Conservation (phyloP, 2,329 filamentous ascomycete species). For the Fusarium redolens region DNA sequence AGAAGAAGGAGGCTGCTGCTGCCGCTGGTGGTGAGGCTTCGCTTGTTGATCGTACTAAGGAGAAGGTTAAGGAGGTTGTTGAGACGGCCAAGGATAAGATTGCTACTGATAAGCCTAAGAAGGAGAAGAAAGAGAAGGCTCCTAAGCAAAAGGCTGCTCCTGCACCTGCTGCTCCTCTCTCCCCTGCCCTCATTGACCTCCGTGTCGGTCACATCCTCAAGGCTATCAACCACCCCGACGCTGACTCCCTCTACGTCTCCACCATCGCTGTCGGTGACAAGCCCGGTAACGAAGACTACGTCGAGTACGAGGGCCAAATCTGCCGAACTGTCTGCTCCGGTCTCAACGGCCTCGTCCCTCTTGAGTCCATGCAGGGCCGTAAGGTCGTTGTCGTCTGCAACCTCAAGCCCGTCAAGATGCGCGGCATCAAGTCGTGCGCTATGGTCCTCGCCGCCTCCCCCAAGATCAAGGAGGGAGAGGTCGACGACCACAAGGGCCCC, state of each 20-base stretch:
- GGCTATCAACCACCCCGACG: slow-evolving; percentile 94
- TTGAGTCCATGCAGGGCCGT: slow-evolving; percentile 96
- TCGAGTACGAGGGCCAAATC: slow-evolving; percentile 89
- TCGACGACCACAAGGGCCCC: slow-evolving; percentile 84
- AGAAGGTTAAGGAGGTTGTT: slow-evolving; percentile 66
- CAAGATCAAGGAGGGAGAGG: slow-evolving; percentile 80
- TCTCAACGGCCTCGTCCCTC: slow-evolving; percentile 89
- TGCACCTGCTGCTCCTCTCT: slow-evolving; percentile 78
- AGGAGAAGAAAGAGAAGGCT: slow-evolving; percentile 91
- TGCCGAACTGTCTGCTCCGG: slow-evolving; percentile 97
- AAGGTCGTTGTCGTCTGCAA: slow-evolving; percentile 97
- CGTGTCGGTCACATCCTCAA: slow-evolving; percentile 98
- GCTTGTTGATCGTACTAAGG: slow-evolving; percentile 71
- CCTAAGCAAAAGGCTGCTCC: slow-evolving; percentile 78
- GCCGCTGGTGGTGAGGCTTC: slow-evolving; percentile 63
- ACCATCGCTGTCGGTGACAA: slow-evolving; percentile 95
- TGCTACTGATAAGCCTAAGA: slow-evolving; percentile 66
- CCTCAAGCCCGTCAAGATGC: slow-evolving; percentile 99
- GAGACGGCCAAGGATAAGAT: slow-evolving; percentile 59
- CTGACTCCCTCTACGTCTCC: slow-evolving; percentile 93
- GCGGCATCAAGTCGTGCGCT: slow-evolving; percentile 79
- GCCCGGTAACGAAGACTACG: slow-evolving; percentile 83
- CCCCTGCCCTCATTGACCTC: slow-evolving; percentile 90
- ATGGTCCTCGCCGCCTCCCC: slow-evolving; percentile 98
- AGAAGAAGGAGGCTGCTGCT: slow-evolving; percentile 81